A percentile compares a stretch with the other conserved stretches of the same genome.
Evolutionary conservation across 192 early-diverging fungal genomes (phyloP).

Genomic region (Umbelopsis ramanniana): DNA sequence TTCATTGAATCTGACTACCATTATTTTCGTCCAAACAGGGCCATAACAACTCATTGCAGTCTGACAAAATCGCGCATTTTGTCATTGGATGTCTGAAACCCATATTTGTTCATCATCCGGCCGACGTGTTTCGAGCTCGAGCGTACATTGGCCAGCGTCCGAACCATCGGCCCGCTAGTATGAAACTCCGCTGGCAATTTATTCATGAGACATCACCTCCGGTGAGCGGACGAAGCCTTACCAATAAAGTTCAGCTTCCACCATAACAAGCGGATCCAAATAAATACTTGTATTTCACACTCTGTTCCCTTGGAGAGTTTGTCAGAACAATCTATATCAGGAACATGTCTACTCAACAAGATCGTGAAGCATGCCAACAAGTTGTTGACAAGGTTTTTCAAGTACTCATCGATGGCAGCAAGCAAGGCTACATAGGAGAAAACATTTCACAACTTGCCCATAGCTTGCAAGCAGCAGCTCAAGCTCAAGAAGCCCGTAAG

Average conservation of each 20-base stretch:
- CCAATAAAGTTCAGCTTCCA: not conserved
- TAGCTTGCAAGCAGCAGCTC: conserved; percentile 55
- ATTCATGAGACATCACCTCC: not conserved
- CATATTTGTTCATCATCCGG: not conserved
- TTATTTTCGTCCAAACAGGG: not conserved
- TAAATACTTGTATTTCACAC: not conserved
- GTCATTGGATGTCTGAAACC: not conserved
- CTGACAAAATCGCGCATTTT: too few species aligned
- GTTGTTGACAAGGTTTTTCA: conserved; percentile 48
- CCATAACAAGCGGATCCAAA: not conserved
- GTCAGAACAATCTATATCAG: conserved; percentile 2
- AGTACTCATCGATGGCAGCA: conserved; percentile 52
- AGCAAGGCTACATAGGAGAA: conserved; percentile 60
- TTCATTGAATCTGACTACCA: not conserved
- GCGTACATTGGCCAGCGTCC: not conserved
- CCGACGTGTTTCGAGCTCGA: not conserved
- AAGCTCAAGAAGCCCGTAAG: conserved; percentile 42
- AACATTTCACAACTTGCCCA: conserved; percentile 60
- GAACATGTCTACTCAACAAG: conserved; percentile 14
- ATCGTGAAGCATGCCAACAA: conserved; percentile 19
- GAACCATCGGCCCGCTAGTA: not conserved
- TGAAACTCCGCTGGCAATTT: not conserved
- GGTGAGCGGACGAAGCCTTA: not conserved
- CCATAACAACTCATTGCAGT: not conserved
- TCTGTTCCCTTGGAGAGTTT: not conserved